Conservation (phyloP, 495 filamentous ascomycete genomes). For the Sphaerosporella brunnea region DNA sequence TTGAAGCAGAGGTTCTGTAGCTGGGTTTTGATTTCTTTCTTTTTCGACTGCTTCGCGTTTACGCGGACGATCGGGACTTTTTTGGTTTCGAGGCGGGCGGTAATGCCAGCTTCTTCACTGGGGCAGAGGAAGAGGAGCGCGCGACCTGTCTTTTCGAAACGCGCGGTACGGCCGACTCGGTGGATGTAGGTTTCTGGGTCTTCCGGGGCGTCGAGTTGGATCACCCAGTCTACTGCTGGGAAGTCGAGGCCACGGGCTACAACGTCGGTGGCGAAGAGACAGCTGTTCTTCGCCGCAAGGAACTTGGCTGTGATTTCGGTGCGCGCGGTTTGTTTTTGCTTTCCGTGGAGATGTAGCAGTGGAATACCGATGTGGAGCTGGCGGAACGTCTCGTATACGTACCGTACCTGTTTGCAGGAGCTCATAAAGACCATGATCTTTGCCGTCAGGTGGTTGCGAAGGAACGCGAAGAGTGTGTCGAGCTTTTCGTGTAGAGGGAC, state of each 20-base stretch:
- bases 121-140: slow-evolving; percentile 87
- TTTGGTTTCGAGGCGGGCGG: slow-evolving; percentile 64
- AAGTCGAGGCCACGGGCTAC: slow-evolving; percentile 88
- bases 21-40: slow-evolving; percentile 62
- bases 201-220: slow-evolving; percentile 87
- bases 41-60: slow-evolving; percentile 54
- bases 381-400: slow-evolving; percentile 82
- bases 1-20: slow-evolving; percentile 90
- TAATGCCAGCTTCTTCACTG: slow-evolving; percentile 72
- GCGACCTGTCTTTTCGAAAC: slow-evolving; percentile 73
- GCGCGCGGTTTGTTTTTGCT: slow-evolving; percentile 77
- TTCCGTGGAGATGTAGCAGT: slow-evolving; percentile 83
- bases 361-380: slow-evolving; percentile 90
- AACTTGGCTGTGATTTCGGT: slow-evolving; percentile 75
- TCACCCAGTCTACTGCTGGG: slow-evolving; percentile 92
- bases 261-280: slow-evolving; percentile 89
- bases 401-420: slow-evolving; percentile 89
- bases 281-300: slow-evolving; percentile 55
- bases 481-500: slow-evolving; percentile 73
- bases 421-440: slow-evolving; percentile 93
- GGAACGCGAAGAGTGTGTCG: slow-evolving; percentile 79
- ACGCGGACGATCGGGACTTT: slow-evolving; percentile 77
- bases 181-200: slow-evolving; percentile 97
- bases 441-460: slow-evolving; percentile 66
- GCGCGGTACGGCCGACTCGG: slow-evolving; percentile 80